Base-by-base conservation (phyloP, 768 basidiomycete species). In the Suillus weaverae region DNA sequence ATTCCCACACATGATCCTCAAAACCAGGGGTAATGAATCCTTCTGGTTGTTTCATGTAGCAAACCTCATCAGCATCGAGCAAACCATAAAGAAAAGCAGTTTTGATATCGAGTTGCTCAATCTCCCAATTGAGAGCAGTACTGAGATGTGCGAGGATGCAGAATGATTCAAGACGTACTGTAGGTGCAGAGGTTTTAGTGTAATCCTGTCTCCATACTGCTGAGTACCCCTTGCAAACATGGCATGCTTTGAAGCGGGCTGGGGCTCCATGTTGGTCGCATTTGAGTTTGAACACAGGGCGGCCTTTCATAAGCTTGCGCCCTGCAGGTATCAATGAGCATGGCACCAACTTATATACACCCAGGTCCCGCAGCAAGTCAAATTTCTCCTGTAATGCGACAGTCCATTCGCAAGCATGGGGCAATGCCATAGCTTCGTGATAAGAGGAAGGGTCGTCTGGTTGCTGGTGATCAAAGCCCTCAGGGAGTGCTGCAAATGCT, bases 21-120 rank as follows among this genome's bases (percentile, higher is more conserved):
- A 33, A 20, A 5, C 55, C 62, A 2, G 30, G 10, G 10, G 11
- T 11, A 5, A 33, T 43, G 20, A 61, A 44, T 38, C 78, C 77
- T 0, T 73, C 74, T 1, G 81, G 79, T 61, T 77, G 77, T 7
- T 72, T 22, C 80, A 84, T 82, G 72, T 79, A 84, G 51, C 84
- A 79, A 5, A 60, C 35, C 33, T 64, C 33, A 13, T 71, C 70
- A 33, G 75, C 69, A 33, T 72, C 72, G 39, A 84, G 74, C 20
- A 76, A 68, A 4, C 76, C 71, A 60, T 77, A 80, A 0, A 85
- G 75, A 67, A 77, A 84, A 0, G 80, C 80, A 0, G 71, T 73
- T 35, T 79, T 80, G 35, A 85, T 53, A 18, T 75, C 76, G 10
- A 83, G 69, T 60, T 75, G 73, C n/a, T 80, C 68, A 10, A 85